Percentiles rank a stretch among this genome's conserved stretches.
Evolutionary conservation across 345 rosid genomes (phyloP).

Genomic region (Salix arbutifolia): DNA sequence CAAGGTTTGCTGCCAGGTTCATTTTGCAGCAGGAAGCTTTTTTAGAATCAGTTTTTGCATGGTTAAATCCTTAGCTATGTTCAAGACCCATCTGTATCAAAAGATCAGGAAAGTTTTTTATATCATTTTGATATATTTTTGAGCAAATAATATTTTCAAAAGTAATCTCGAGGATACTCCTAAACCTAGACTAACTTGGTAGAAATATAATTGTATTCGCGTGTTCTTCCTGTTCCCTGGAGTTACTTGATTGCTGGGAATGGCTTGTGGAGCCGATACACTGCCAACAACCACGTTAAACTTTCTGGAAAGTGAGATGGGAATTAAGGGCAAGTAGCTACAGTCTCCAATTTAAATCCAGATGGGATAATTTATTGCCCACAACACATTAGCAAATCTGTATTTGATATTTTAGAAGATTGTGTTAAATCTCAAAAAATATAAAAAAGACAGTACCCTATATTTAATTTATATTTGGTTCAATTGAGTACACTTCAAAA

Average conservation of each 20-base stretch:
- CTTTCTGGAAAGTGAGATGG: not conserved
- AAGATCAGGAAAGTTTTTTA: too few species aligned
- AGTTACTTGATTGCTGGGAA: not conserved
- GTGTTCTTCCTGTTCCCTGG: not conserved
- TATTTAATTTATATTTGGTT: not conserved
- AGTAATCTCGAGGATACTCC: too few species aligned
- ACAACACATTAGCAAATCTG: not conserved
- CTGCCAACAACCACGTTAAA: not conserved
- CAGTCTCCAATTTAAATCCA: not conserved
- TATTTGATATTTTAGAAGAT: not conserved
- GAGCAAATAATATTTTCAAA: too few species aligned
- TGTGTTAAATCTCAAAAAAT: not conserved
- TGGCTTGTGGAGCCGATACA: not conserved
- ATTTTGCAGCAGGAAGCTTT: conserved; percentile 44
- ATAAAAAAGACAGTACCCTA: not conserved
- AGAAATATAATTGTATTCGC: too few species aligned
- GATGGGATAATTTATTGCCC: not conserved
- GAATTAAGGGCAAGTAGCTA: not conserved
- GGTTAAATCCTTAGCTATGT: conserved; percentile 34
- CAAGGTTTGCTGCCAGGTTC: conserved; percentile 39
- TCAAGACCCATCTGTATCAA: conserved; percentile 33
- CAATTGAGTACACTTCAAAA: not conserved
- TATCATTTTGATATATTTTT: too few species aligned
- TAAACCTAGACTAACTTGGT: too few species aligned
- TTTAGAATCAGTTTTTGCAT: conserved; percentile 23